Evolutionary conservation across 495 filamentous ascomycete genomes (phyloP), one percentile per base, ranked within the genome.

Genomic region (Aspergillus egyptiacus): DNA sequence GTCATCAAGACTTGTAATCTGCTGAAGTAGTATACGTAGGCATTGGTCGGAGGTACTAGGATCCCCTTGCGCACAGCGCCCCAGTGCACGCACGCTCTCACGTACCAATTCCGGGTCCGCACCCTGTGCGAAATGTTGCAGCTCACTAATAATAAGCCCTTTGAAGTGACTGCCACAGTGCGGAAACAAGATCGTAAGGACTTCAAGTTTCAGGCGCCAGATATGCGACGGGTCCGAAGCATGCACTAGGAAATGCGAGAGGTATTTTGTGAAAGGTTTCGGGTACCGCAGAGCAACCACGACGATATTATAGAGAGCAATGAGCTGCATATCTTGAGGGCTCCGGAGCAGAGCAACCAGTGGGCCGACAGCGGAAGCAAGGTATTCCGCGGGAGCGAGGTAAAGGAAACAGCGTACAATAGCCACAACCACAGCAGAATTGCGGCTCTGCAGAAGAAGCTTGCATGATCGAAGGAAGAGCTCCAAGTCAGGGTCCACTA

Each of bases 241-340:
- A 38, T 83, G 84, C 20, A 96, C 76, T 22, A 97, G 77, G 61
- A 97, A 97, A 63, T 94, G 93, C 6, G 85, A 83, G 6, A 82
- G 77, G 58, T 96, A 90, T 62, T 77, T 83, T 27, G 89, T 84
- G 60, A 98, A 97, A 6, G 81, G 75, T 36, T 82, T 73, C 0
- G 93, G 87, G 18, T 77, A 70, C 13, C 71, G 70, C 19, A 97
- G 71, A 53, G 85, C 89, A 36, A 97, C 86, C 30, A 86, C 84
- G 40, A 96, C 88, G 51, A 98, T 91, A 63, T 96, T 96, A 69
- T 90, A 86, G 6, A 98, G 78, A 7, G 87, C 90, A 46, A 96
- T 79, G 54, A 90, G 82, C 57, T 93, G 83, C 44, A 95, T 88
- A 60, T 96, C 91, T 51, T 85, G 81, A 10, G 87, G 82, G 24